phyloP scores from a whole-genome alignment of 1,284 basidiomycete genomes.

The Phylloporus gajari region DNA sequence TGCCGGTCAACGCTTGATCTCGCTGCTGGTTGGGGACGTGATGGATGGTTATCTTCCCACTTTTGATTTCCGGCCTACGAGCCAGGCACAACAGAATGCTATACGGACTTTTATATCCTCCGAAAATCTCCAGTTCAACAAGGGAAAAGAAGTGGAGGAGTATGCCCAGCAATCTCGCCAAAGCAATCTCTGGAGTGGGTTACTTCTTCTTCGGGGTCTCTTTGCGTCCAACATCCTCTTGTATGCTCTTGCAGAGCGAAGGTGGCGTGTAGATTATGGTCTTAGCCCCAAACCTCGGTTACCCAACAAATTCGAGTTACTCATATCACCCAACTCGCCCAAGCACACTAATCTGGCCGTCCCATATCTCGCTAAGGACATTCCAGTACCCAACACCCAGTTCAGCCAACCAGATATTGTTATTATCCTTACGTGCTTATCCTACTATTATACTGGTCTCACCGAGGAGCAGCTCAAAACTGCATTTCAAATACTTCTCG shows the following conservation, averaged over 20 bases:
- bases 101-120: slow-evolving; percentile 35
- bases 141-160: slow-evolving; percentile 19
- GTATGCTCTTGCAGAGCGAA: slow-evolving; percentile 53
- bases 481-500: slow-evolving; percentile 49
- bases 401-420: slow-evolving; percentile 64
- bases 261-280: slow-evolving; percentile 66
- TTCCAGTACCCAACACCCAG: slow-evolving; percentile 57
- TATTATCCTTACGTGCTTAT: slow-evolving; percentile 56
- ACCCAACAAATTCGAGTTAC: too few relatives aligned
- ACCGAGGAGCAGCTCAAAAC: slow-evolving; percentile 47
- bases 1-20: slow-evolving; percentile 37
- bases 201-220: slow-evolving; percentile 56
- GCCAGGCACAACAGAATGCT: slow-evolving; percentile 18
- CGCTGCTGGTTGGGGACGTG: slow-evolving; percentile 37
- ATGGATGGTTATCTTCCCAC: slow-evolving; percentile 41
- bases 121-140: slow-evolving; percentile 28
- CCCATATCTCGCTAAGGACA: slow-evolving; percentile 62
- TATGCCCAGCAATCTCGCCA: slow-evolving; percentile 19
- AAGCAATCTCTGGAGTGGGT: slow-evolving; percentile 36
- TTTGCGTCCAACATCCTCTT: slow-evolving; percentile 54
- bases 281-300: slow-evolving; percentile 34
- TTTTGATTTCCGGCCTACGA: slow-evolving; percentile 16
- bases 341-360: slow-evolving; percentile 58
- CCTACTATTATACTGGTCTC: slow-evolving; percentile 61
- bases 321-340: too few relatives aligned